Evolutionary conservation across 2,329 filamentous ascomycete species (phyloP).

Genomic region (Sporothrix luriei): DNA sequence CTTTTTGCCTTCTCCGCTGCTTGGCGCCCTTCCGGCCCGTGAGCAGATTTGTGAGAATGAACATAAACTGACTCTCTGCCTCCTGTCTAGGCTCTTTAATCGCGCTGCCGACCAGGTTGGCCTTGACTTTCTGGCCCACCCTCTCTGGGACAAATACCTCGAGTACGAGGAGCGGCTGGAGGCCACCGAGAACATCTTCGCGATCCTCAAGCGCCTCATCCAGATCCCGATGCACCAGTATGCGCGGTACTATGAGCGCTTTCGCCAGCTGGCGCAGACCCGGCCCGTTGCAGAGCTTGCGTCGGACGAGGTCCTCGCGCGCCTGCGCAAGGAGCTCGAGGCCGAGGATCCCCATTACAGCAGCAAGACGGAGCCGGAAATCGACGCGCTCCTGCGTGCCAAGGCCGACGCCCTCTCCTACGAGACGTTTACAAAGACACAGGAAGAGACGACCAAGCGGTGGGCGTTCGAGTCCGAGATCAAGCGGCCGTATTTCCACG

Average conservation of each 20-base stretch:
- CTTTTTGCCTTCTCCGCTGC: background rate
- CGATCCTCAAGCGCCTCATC: slow-evolving; percentile 78
- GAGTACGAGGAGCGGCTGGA: slow-evolving; percentile 94
- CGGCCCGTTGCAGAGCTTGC: slow-evolving; percentile 74
- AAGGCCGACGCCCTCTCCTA: slow-evolving; percentile 81
- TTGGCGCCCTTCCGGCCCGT: slow-evolving; percentile 31
- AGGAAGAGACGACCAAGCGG: slow-evolving; percentile 84
- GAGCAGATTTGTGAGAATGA: too few species aligned
- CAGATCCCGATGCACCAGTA: slow-evolving; percentile 95
- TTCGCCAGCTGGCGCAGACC: slow-evolving; percentile 72
- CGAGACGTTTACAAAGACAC: slow-evolving; percentile 77
- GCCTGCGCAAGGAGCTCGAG: slow-evolving; percentile 72
- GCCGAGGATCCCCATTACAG: slow-evolving; percentile 60
- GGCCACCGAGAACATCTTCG: slow-evolving; percentile 79
- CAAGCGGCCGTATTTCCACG: slow-evolving; percentile 95
- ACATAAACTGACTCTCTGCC: slow-evolving; percentile 31
- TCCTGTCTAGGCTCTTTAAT: slow-evolving; percentile 78
- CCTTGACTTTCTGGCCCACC: slow-evolving; percentile 89
- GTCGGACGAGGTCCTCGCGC: slow-evolving; percentile 65
- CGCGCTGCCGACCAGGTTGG: slow-evolving; percentile 82
- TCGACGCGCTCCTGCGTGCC: slow-evolving; percentile 78
- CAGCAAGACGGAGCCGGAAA: slow-evolving; percentile 67
- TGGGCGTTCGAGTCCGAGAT: slow-evolving; percentile 96
- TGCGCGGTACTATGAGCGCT: slow-evolving; percentile 89
- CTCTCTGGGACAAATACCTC: slow-evolving; percentile 98